phyloP scores from a whole-genome alignment of 2,329 filamentous ascomycete genomes.

The Fusarium austroafricanum region DNA sequence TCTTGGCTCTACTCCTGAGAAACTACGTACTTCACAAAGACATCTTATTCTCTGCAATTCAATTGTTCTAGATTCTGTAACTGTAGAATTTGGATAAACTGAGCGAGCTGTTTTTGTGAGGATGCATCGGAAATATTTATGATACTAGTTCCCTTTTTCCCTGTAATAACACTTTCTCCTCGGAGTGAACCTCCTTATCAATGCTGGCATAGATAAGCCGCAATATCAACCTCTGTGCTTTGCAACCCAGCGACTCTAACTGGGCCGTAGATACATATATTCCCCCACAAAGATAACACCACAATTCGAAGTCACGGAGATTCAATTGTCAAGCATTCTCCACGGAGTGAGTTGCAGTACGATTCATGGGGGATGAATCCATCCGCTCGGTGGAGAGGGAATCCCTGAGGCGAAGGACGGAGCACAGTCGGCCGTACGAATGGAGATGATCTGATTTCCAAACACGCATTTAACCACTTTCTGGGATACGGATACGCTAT shows the following conservation, averaged over 20 bases:
- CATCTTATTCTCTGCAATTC: not conserved
- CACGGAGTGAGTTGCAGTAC: constrained; percentile 1
- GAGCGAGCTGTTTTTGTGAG: constrained; percentile 20
- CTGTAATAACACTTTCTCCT: constrained; percentile 32
- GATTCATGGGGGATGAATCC: not conserved
- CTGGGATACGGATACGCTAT: not conserved
- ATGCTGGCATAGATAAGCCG: constrained; percentile 31
- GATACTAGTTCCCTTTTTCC: constrained; percentile 9
- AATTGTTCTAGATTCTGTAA: not conserved
- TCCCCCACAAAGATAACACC: constrained; percentile 30
- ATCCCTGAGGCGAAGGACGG: not conserved
- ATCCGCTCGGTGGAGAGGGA: constrained; percentile 1
- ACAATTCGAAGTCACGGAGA: not conserved
- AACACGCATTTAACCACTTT: not conserved
- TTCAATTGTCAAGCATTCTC: constrained; percentile 12
- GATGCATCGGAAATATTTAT: constrained; percentile 16
- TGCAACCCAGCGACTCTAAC: constrained; percentile 23
- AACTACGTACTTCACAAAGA: not conserved
- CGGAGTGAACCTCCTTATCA: constrained; percentile 33
- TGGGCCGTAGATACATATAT: constrained; percentile 8
- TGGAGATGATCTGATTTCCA: constrained; percentile 25
- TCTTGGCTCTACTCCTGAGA: not conserved
- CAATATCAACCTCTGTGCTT: constrained; percentile 13
- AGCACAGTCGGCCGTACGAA: constrained; percentile 1
- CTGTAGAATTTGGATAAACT: not conserved